phyloP scores from a whole-genome alignment of 768 basidiomycete genomes.

The Pleurotus salmoneostramineus region DNA sequence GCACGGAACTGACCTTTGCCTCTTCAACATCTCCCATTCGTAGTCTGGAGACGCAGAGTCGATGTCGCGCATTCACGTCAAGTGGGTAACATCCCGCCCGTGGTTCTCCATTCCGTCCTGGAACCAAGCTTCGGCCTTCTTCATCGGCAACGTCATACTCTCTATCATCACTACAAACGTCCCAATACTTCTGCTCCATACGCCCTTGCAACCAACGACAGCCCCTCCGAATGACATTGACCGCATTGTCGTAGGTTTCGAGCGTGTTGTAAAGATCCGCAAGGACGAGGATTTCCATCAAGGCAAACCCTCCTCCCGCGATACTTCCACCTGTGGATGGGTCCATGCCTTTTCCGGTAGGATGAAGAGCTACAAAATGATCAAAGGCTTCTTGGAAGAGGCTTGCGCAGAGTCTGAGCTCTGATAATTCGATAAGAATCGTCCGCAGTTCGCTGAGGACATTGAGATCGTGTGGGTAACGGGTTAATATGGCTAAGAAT shows the following conservation, averaged over 20 bases:
- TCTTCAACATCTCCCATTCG: conserved; percentile 78
- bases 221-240: conserved; percentile 68
- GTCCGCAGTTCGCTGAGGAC: conserved; percentile 77
- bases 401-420: conserved; percentile 57
- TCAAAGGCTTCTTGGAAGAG: conserved; percentile 76
- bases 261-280: conserved; percentile 80
- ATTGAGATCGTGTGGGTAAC: conserved; percentile 74
- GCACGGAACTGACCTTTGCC: conserved; percentile 57
- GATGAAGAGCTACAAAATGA: conserved; percentile 52
- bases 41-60: conserved; percentile 79
- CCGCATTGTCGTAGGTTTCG: conserved; percentile 62
- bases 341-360: conserved; percentile 33
- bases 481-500: conserved; percentile 68
- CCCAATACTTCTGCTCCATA: conserved; percentile 71
- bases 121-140: conserved; percentile 12
- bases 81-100: conserved; percentile 57
- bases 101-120: conserved; percentile 39
- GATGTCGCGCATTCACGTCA: conserved; percentile 77
- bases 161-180: conserved; percentile 78
- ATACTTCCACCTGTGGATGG: conserved; percentile 21
- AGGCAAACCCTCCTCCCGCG: conserved; percentile 50
- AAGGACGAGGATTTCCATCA: conserved; percentile 76
- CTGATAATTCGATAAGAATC: conserved; percentile 70
- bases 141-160: conserved; percentile 67
- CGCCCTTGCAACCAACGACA: conserved; percentile 92